Percentiles rank a stretch among this genome's conserved stretches.
Conservation (phyloP, 768 basidiomycete species). For the Lactarius sp. region DNA sequence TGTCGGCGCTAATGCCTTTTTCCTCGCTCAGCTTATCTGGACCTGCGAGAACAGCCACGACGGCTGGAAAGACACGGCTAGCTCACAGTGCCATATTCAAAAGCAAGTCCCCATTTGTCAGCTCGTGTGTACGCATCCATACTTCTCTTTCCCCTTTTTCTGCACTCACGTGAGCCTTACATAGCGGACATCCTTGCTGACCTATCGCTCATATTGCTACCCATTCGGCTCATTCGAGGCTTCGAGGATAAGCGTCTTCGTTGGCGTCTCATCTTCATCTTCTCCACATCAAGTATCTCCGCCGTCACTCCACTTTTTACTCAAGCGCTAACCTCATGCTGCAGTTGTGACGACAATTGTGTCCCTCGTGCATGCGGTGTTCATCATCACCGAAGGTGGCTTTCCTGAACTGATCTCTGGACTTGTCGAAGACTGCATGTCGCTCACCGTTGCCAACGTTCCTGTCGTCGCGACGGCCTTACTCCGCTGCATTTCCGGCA, state of each 20-base stretch:
- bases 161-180: neutral
- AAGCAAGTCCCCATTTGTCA: conserved; percentile 47
- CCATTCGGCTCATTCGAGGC: conserved; percentile 42
- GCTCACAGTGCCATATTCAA: conserved; percentile 42
- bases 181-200: conserved; percentile 48
- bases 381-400: conserved; percentile 29
- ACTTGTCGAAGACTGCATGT: conserved; percentile 30
- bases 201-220: conserved; percentile 41
- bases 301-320: neutral
- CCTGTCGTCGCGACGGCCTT: conserved; percentile 23
- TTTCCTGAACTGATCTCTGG: conserved; percentile 32
- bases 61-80: conserved; percentile 36
- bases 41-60: conserved; percentile 37
- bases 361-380: conserved; percentile 31
- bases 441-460: conserved; percentile 16
- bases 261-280: conserved; percentile 43
- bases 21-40: conserved; percentile 44
- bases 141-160: neutral
- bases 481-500: conserved; percentile 7
- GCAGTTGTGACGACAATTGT: conserved; percentile 29
- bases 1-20: conserved; percentile 36
- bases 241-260: conserved; percentile 39
- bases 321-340: neutral
- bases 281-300: conserved; percentile 46
- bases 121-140: conserved; percentile 41